Evolutionary conservation across 2,329 filamentous ascomycete species (phyloP).

Genomic region (Diplodia corticola): DNA sequence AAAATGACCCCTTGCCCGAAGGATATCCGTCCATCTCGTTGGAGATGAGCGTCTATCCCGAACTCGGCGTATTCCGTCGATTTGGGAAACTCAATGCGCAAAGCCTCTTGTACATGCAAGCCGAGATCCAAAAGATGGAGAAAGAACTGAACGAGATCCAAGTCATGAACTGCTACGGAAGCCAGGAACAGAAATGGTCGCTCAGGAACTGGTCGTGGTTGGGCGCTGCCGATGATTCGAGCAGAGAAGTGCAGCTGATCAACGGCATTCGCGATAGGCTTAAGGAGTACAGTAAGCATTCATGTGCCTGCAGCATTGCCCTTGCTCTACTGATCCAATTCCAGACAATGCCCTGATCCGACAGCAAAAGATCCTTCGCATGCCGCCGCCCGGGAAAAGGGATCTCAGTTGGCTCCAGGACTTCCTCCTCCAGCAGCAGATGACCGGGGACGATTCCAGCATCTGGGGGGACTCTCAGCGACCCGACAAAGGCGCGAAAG

Average conservation of each 20-base stretch:
- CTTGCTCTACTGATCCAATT: not conserved
- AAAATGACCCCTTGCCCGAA: too few relatives aligned
- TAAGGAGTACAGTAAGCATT: constrained; percentile 12
- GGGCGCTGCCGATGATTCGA: not conserved
- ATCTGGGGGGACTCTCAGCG: not conserved
- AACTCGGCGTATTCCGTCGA: not conserved
- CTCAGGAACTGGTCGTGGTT: not conserved
- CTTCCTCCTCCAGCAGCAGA: not conserved
- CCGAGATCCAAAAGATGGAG: not conserved
- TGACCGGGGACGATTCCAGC: not conserved
- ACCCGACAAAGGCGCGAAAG: not conserved
- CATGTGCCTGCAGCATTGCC: not conserved
- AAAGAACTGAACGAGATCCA: not conserved
- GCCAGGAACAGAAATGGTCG: too few relatives aligned
- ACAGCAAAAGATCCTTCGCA: not conserved
- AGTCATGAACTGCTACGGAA: too few relatives aligned
- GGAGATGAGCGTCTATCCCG: not conserved
- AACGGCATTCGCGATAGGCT: not conserved
- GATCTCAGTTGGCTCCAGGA: not conserved
- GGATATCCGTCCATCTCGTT: not conserved
- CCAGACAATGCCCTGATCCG: not conserved
- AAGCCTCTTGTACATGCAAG: constrained; percentile 3
- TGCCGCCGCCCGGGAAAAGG: not conserved
- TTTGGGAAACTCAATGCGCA: not conserved
- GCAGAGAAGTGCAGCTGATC: not conserved